Evolutionary conservation across 2,329 filamentous ascomycete species (phyloP), one percentile per base, ranked within the genome.

Genomic region (Aspergillus sp.): DNA sequence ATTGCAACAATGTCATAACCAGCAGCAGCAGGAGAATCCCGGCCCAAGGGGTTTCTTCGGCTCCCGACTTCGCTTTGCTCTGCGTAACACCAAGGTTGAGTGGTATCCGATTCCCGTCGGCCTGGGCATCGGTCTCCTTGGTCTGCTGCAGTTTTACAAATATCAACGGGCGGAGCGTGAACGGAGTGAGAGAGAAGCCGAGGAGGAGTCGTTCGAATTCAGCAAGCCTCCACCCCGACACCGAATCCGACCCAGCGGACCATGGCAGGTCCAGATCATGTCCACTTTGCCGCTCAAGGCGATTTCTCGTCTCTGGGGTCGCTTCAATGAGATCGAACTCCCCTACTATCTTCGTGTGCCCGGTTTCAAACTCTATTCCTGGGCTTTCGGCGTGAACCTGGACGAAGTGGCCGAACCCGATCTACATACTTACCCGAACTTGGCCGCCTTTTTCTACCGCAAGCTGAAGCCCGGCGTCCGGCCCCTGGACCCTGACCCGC

Each of bases 401-500:
- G 85, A 89, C 60, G 95, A 99, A 79, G 88, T 97, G 18, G 86
- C 88, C 32, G 93, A 99, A 73, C 86, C 89, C 18, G 95, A 99
- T 69, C 86, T 99, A 20, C 92, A 91, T 73, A 85, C 85, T 52
- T 99, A 95, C 74, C 91, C 92, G 20, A 99, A 99, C 73, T 86
- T 99, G 46, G 92, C 94, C 6, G 87, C 94, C 59, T 99, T 99
- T 82, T 99, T 99, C 82, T 99, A 98, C 77, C 91, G 95, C 62
- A 92, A 88, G 1, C 83, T 99, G 61, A 98, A 97, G 75, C 92
- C 94, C 6, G 94, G 93, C 36, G 87, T 84, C 12, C 88, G 95
- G 26, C 93, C 93, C 1, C 82, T 99, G 14, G 92, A 98, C 71
- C 86, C 91, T 1, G 87, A 94, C 66, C 85, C 86, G 1, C 89